phyloP scores from a whole-genome alignment of 192 early-diverging fungal species.

The Gaertneriomyces semiglobifer region DNA sequence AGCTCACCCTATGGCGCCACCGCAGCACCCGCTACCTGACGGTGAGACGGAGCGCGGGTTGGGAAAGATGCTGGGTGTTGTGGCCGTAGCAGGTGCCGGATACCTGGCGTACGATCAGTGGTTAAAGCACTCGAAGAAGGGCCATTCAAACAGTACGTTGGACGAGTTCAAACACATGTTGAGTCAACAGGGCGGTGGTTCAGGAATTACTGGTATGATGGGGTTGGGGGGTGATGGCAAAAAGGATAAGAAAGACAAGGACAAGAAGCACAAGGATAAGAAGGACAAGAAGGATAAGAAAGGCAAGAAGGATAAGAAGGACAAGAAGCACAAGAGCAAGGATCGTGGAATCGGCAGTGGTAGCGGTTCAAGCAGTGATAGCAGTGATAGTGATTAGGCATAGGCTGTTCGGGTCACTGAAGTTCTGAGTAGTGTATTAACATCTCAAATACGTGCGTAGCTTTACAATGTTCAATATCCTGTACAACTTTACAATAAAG shows the following conservation, averaged over 20 bases:
- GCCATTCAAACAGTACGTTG: conserved; percentile 23
- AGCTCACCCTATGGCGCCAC: no score
- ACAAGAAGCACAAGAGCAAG: conserved; percentile 20
- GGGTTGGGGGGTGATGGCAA: neutral
- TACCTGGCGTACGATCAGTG: conserved; percentile 30
- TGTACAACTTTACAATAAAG: no score
- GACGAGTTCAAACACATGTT: conserved; percentile 27
- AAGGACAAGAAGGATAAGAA: conserved; percentile 15
- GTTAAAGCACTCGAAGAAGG: conserved; percentile 37
- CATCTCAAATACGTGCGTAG: no score
- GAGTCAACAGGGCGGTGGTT: neutral
- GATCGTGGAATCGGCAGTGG: conserved; percentile 5
- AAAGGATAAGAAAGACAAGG: conserved; percentile 6
- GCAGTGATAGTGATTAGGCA: conserved; percentile 17
- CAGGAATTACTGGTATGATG: neutral
- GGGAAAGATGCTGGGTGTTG: no score
- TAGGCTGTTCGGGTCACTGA: neutral
- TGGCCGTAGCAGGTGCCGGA: conserved; percentile 7
- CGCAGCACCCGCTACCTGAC: no score
- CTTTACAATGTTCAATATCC: no score
- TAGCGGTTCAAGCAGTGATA: neutral
- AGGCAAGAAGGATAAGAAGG: conserved; percentile 17
- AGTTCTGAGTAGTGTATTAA: no score
- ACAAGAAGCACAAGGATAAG: conserved; percentile 11
- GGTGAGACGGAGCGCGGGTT: no score